Percentiles rank a stretch among this genome's conserved stretches.
phyloP scores from a whole-genome alignment of 2,329 filamentous ascomycete genomes.

The Aspergillus latus region DNA sequence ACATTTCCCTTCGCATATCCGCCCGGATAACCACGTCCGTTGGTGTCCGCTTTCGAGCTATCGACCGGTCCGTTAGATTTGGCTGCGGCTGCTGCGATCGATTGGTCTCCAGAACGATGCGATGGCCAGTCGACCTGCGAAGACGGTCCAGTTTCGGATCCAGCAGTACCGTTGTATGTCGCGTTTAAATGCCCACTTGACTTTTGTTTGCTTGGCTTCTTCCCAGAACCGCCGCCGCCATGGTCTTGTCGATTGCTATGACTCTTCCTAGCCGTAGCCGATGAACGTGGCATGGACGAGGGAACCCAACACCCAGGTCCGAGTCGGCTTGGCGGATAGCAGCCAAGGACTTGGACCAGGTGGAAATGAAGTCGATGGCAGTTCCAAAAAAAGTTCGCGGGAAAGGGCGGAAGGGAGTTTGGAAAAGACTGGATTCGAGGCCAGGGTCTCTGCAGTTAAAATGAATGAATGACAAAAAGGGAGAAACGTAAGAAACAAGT shows the following conservation, averaged over 20 bases:
- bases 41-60: slow-evolving; percentile 35
- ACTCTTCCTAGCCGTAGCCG: slow-evolving; percentile 54
- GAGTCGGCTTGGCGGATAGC: slow-evolving; percentile 50
- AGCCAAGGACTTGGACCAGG: slow-evolving; percentile 49
- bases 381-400: slow-evolving; percentile 16
- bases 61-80: slow-evolving; percentile 32
- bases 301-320: slow-evolving; percentile 44
- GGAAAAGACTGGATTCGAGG: slow-evolving; percentile 11
- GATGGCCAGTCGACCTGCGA: slow-evolving; percentile 42
- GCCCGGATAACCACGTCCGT: slow-evolving; percentile 36
- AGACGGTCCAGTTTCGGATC: slow-evolving; percentile 35
- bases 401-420: slow-evolving; percentile 13
- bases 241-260: slow-evolving; percentile 80
- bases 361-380: slow-evolving; percentile 29
- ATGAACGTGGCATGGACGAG: slow-evolving; percentile 53
- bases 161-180: slow-evolving; percentile 46
- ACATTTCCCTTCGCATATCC: slow-evolving; percentile 36
- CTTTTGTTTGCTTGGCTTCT: slow-evolving; percentile 62
- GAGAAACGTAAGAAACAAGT: slow-evolving; percentile 17
- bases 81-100: slow-evolving; percentile 24
- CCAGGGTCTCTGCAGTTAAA: slow-evolving; percentile 14
- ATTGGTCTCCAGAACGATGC: slow-evolving; percentile 41
- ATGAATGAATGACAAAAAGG: slow-evolving; percentile 23
- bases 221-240: slow-evolving; percentile 77
- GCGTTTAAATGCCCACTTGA: slow-evolving; percentile 58